Percentiles rank a stretch among this genome's conserved stretches.
These are phyloP conservation scores for Parathielavia appendiculata DNA, from an alignment of 495 filamentous ascomycete species.

Conservation along the genomic window DNA sequence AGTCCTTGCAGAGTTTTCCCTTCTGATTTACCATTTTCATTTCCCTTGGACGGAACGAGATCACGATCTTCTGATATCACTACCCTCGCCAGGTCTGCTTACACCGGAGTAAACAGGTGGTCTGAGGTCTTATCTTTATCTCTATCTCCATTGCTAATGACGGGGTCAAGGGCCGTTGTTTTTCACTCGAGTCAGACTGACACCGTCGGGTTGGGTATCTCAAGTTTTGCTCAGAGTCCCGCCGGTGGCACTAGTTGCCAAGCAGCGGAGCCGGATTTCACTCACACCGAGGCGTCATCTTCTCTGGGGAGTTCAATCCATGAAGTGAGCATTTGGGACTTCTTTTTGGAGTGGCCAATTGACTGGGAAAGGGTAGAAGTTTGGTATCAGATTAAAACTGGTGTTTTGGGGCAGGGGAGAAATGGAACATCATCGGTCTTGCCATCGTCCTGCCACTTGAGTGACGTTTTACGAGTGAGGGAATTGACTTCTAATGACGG, in stretches of 20 bases:
- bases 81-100: neutral
- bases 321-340: neutral
- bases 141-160: neutral
- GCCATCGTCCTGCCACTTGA: neutral
- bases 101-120: slow-evolving; percentile 1
- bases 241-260: neutral
- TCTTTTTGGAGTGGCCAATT: neutral
- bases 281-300: neutral
- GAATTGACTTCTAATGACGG: too few relatives aligned
- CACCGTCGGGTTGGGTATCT: neutral
- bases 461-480: too few relatives aligned
- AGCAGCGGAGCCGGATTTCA: slow-evolving; percentile 1
- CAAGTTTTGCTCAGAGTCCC: neutral
- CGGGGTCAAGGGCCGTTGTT: slow-evolving; percentile 4
- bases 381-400: neutral
- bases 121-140: slow-evolving; percentile 5
- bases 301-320: neutral
- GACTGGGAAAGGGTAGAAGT: neutral
- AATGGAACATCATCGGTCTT: neutral
- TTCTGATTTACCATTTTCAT: slow-evolving; percentile 16
- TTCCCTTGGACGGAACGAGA: slow-evolving; percentile 15
- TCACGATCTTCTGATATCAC: slow-evolving; percentile 23
- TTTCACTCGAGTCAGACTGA: neutral
- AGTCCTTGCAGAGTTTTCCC: slow-evolving; percentile 13
- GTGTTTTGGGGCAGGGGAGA: slow-evolving; percentile 9